Evolutionary conservation across 2,329 filamentous ascomycete species (phyloP).

Genomic region (Fusarium sp.): DNA sequence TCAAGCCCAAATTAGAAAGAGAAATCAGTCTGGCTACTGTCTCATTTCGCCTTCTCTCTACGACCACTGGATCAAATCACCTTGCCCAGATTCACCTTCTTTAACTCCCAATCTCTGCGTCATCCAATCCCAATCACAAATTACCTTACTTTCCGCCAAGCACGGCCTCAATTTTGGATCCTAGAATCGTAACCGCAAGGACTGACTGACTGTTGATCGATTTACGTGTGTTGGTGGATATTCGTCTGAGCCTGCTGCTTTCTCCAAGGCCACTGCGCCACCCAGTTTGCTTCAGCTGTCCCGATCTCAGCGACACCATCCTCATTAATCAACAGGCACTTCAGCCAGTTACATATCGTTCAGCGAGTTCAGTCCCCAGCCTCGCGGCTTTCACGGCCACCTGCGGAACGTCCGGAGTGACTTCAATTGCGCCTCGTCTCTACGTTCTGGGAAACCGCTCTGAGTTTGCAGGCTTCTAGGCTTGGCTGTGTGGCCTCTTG

Average conservation of each 20-base stretch:
- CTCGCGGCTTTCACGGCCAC: constrained; percentile 9
- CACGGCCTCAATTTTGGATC: background rate
- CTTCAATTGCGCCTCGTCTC: constrained; percentile 8
- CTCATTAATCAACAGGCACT: background rate
- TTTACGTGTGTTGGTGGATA: background rate
- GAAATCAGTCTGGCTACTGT: constrained; percentile 39
- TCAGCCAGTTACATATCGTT: background rate
- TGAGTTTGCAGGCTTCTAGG: background rate
- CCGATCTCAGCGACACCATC: background rate
- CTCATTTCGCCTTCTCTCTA: constrained; percentile 16
- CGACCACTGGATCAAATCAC: constrained; percentile 22
- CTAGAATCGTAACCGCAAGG: constrained; percentile 4
- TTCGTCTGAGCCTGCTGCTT: constrained; percentile 4
- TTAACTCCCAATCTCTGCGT: constrained; percentile 5
- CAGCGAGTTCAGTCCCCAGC: background rate
- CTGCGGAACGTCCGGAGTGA: constrained; percentile 29
- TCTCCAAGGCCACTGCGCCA: constrained; percentile 9
- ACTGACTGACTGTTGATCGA: constrained; percentile 3
- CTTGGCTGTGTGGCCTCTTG: background rate
- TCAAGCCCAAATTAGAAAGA: constrained; percentile 7
- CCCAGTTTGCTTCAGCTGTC: background rate
- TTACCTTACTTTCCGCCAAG: background rate
- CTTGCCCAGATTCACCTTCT: constrained; percentile 1
- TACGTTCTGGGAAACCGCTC: background rate
- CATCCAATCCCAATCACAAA: background rate